Base-by-base conservation (phyloP, 2,329 filamentous ascomycete species). In the Cercospora sp. region DNA sequence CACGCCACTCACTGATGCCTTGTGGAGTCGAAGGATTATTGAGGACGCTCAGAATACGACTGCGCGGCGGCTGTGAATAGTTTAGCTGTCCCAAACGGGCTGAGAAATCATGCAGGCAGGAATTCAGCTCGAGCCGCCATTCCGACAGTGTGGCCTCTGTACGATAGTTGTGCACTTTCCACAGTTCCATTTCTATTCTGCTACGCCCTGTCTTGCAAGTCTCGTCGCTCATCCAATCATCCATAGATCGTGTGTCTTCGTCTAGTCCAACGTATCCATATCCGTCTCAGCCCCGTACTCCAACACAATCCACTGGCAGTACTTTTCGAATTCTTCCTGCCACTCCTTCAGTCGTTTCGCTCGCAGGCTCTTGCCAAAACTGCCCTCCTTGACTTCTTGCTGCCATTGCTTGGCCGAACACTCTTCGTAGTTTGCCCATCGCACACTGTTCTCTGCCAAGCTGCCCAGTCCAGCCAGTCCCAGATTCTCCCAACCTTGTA, bases 401-500 rank as follows among this genome's bases (percentile, higher is more conserved):
- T 85, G 80, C 93, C 94, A 97, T 57, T 90, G 87, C 7, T 88
- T 86, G 10, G 86, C 79, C 21, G 81, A 85, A 77, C 93, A 88
- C 73, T 97, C 93, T 77, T 97, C 93, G 74, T 94, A 96, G 24
- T 90, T 91, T 8, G 93, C 90, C 92, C 93, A 98, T 49, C 92
- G 86, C 55, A 98, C 89, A 72, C 92, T 96, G 77, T 97, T 98
- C 84, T 98, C 93, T 0, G 93, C 94, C 74, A 99, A 84, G 66
- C 90, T 91, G 0, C 91, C 94, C 63, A 98, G 81, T 0, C 94
- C 94, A 10, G 92, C 93, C 2, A 98, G 84, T 0, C 94, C 95
- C 13, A 97, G 86, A 76, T 96, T 97, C 68, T 97, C 90, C 88
- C 94, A 95, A 0, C 92, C 94, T 80, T 97, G 93, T 21, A 97